Evolutionary conservation across 2,329 filamentous ascomycete genomes (phyloP), one percentile per base, ranked within the genome.

Genomic region (Alternaria arborescens): DNA sequence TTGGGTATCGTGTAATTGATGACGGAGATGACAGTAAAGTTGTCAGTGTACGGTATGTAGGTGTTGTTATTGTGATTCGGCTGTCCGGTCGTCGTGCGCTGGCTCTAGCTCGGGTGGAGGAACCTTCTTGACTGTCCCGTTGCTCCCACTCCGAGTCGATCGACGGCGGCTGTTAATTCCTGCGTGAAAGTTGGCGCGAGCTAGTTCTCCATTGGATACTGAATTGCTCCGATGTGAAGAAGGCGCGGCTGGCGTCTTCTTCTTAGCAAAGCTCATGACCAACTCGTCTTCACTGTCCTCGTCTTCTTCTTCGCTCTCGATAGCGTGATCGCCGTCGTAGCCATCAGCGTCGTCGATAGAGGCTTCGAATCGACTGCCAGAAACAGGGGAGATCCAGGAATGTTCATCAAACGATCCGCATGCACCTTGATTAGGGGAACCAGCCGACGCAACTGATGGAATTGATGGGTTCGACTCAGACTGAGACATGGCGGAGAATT

Each of bases 401-500:
- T 70, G 57, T 5, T 65, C 53, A 20, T 71, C 65, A 34, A 68
- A 57, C 16, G 60, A 57, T 7, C 57, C 62, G 52, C 74, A 75
- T 8, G 78, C 77, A 36, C 78, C 77, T 40, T 77, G 75, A 18
- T 78, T 79, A 8, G 82, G 83, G 0, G 82, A 84, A 38, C 77
- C 78, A 38, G 81, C 81, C 2, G 82, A 84, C n/a, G 80, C 78
- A 16, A 82, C 79, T 8, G 83, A 85, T 2, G 83, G 83, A 24
- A 84, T 83, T 1, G 83, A 85, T 11, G 82, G 82, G 57, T 84
- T 82, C 10, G 82, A 84, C 8, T 82, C 81, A 5, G 81, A 83
- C 66, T 82, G 82, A 24, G 83, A 84, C 60, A 83, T 82, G 38
- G 81, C 81, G 12, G 79, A 79, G 52, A 84, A 80, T 43, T 80